Evolutionary conservation across 352 stramenopile species (phyloP), one percentile per base, ranked within the genome.

Genomic region (Phytophthora fragariae): DNA sequence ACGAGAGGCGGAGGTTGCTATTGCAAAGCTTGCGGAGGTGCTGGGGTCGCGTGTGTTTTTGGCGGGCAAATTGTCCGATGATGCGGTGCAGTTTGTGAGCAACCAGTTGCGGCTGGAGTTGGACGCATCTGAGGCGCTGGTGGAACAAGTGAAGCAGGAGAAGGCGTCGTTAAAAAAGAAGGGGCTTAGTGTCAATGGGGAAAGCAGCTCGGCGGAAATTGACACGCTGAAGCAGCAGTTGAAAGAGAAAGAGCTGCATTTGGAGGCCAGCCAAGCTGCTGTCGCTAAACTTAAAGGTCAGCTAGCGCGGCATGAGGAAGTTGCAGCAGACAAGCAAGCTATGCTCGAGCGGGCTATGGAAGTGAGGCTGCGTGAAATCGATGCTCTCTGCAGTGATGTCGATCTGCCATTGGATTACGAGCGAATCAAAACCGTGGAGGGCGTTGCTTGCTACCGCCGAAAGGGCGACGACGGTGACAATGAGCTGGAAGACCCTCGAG

Each of bases 311-410:
- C 79, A 91, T 62, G 70, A 92, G 54, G 81, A 92, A 66, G 66
- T 73, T n/a, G 60, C 83, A 9, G 62, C 63, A 0, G 77, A 84
- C 57, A 90, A 75, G 65, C 72, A 78, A 17, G 74, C 70, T 37
- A 56, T 82, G 31, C 73, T 91, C 14, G 76, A 83, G 57, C 79
- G 73, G 5, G 80, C 82, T 12, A 74, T 87, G 15, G 58, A 77
- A 1, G 79, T 91, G n/a, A 92, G 91, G 57, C 52, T 84, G 1
- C 83, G 79, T 15, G 80, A 92, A 21, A 65, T 92, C 7, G 84
- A 92, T 31, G 66, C 75, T 9, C 66, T 92, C 1, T 92, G 85
- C 57, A 75, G 61, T n/a, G 62, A 74, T 39, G 56, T 92, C n/a
- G 72, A 82, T 37, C 49, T 92, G 0, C 77, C 83, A 1, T 17